These are phyloP conservation scores for Eustoma russellianum DNA, from an alignment of 257 asterid species.

Conservation along the genomic window DNA sequence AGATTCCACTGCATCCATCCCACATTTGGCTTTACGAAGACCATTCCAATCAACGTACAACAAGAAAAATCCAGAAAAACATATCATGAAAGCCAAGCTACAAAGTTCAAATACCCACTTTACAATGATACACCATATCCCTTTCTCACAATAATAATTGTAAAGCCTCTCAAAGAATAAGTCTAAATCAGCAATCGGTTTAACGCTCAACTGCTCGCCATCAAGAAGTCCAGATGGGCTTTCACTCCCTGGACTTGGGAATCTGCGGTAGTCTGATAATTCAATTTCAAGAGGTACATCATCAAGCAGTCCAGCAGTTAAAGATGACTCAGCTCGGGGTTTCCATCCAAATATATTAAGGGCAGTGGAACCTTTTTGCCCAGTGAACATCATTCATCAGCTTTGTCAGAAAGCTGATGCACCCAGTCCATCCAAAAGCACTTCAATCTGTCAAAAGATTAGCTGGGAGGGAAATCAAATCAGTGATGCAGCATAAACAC, in stretches of 20 bases:
- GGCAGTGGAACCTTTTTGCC: slow-evolving; percentile 50
- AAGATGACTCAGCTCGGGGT: slow-evolving; percentile 46
- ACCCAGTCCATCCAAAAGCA: slow-evolving; percentile 45
- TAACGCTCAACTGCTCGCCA: slow-evolving; percentile 55
- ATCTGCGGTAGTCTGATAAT: slow-evolving; percentile 67
- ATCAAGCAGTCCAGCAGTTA: slow-evolving; percentile 55
- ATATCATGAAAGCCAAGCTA: slow-evolving; percentile 74
- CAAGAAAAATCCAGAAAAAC: slow-evolving; percentile 81
- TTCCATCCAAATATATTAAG: slow-evolving; percentile 69
- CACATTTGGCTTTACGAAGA: slow-evolving; percentile 91
- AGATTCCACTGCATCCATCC: slow-evolving; percentile 98
- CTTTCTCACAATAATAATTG: slow-evolving; percentile 85
- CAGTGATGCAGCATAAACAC: too few species aligned
- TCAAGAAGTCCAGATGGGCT: slow-evolving; percentile 96
- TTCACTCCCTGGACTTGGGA: slow-evolving; percentile 81
- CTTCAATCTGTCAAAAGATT: slow-evolving; percentile 8
- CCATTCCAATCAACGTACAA: slow-evolving; percentile 95
- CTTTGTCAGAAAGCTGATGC: slow-evolving; percentile 35
- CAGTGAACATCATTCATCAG: slow-evolving; percentile 80
- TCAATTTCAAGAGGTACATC: slow-evolving; percentile 65
- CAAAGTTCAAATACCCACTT: slow-evolving; percentile 88
- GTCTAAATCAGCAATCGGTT: slow-evolving; percentile 81
- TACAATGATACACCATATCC: slow-evolving; percentile 90
- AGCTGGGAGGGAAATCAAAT: not conserved
- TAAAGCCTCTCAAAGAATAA: slow-evolving; percentile 88